These are phyloP conservation scores for Phytophthora megakarya DNA, from an alignment of 352 stramenopile species.

Conservation along the genomic window DNA sequence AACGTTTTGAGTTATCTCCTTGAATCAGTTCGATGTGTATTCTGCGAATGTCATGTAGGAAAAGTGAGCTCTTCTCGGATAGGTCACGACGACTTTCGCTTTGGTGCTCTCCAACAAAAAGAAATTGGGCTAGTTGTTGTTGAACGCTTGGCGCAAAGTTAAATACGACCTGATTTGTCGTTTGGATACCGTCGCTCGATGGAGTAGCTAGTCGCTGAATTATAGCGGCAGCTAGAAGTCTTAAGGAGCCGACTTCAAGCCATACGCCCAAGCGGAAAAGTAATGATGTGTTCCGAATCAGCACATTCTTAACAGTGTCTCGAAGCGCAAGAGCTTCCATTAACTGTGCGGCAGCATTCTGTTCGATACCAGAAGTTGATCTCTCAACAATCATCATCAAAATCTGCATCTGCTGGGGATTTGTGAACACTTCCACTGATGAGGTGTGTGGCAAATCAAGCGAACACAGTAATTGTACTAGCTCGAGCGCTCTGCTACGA, in stretches of 20 bases:
- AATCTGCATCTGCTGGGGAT: slow-evolving; percentile 20
- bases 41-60: background rate
- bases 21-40: background rate
- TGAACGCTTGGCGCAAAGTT: slow-evolving; percentile 35
- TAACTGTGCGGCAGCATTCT: slow-evolving; percentile 27
- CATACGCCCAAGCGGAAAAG: slow-evolving; percentile 22
- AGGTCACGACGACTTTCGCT: background rate
- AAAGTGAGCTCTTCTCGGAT: background rate
- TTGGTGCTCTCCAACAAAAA: slow-evolving; percentile 31
- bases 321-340: slow-evolving; percentile 33
- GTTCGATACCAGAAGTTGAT: slow-evolving; percentile 26
- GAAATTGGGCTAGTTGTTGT: slow-evolving; percentile 38
- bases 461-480: slow-evolving; percentile 40
- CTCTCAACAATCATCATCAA: slow-evolving; percentile 40
- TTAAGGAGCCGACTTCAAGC: slow-evolving; percentile 14
- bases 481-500: slow-evolving; percentile 22
- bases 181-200: background rate
- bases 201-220: slow-evolving; percentile 10
- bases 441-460: slow-evolving; percentile 27
- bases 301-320: slow-evolving; percentile 11
- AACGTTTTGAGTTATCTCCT: slow-evolving; percentile 1
- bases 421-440: slow-evolving; percentile 31
- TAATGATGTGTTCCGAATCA: slow-evolving; percentile 13
- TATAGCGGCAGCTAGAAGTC: slow-evolving; percentile 17
- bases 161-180: slow-evolving; percentile 8